A percentile compares a stretch with the other conserved stretches of the same genome.
Conservation (phyloP, 768 basidiomycete genomes). For the Lactarius sp. region DNA sequence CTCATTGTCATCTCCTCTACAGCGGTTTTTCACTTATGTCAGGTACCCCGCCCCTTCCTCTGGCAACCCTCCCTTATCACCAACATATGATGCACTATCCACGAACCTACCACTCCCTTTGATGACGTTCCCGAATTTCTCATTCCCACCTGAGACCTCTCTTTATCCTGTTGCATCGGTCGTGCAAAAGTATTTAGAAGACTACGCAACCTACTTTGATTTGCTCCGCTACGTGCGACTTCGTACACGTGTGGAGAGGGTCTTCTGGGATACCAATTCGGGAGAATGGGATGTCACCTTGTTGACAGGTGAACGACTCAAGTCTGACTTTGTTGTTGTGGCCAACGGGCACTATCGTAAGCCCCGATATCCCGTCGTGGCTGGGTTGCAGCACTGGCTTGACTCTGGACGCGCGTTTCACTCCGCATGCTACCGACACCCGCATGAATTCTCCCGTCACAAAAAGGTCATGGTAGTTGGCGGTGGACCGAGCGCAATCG, state of each 20-base stretch:
- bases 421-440: slow-evolving; percentile 63
- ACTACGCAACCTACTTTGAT: slow-evolving; percentile 58
- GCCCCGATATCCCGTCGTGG: slow-evolving; percentile 56
- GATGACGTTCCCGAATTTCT: slow-evolving; percentile 62
- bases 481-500: slow-evolving; percentile 58
- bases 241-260: slow-evolving; percentile 48
- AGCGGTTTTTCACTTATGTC: background rate
- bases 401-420: slow-evolving; percentile 50
- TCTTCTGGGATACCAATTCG: slow-evolving; percentile 35
- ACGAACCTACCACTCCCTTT: slow-evolving; percentile 76
- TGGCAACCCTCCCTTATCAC: slow-evolving; percentile 53
- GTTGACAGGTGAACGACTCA: slow-evolving; percentile 33
- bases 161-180: slow-evolving; percentile 58
- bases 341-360: slow-evolving; percentile 71
- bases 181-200: slow-evolving; percentile 65
- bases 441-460: slow-evolving; percentile 33
- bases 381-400: slow-evolving; percentile 60
- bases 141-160: slow-evolving; percentile 67
- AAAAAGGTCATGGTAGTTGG: slow-evolving; percentile 44
- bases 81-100: slow-evolving; percentile 76
- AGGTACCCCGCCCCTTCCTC: slow-evolving; percentile 54
- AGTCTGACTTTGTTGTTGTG: slow-evolving; percentile 64
- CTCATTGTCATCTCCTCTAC: background rate
- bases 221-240: slow-evolving; percentile 60
- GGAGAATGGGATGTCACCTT: slow-evolving; percentile 48